These are phyloP conservation scores for Trifolium pratense DNA, from an alignment of 306 rosid species.

Conservation along the genomic window DNA sequence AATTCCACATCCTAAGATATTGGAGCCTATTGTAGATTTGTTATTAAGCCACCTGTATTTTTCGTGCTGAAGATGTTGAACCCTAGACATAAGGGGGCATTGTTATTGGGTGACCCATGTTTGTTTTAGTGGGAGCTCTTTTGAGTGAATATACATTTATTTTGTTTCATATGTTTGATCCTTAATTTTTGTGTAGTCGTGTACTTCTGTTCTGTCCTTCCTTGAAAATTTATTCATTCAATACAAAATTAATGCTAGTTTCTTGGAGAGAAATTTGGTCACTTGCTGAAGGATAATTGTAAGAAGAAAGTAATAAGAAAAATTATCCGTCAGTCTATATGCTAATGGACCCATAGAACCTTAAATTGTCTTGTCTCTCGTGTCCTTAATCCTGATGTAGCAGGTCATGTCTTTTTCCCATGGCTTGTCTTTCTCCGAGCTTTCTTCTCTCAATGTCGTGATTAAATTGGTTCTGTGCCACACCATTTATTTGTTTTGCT, in stretches of 20 bases:
- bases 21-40: slow-evolving; percentile 5
- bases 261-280: background rate
- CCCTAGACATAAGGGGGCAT: background rate
- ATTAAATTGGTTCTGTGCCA: slow-evolving; percentile 24
- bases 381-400: slow-evolving; percentile 8
- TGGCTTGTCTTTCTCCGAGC: slow-evolving; percentile 23
- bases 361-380: slow-evolving; percentile 13
- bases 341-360: slow-evolving; percentile 23
- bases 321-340: background rate
- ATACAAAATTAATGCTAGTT: background rate
- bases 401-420: background rate
- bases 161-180: slow-evolving; percentile 3
- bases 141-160: too few species aligned
- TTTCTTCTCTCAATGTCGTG: background rate
- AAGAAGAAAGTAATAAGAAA: background rate
- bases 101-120: slow-evolving; percentile 2
- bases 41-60: background rate
- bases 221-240: slow-evolving; percentile 19
- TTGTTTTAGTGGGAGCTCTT: too few species aligned
- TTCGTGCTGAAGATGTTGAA: background rate
- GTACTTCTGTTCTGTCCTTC: slow-evolving; percentile 9
- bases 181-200: background rate
- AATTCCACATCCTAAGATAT: background rate
- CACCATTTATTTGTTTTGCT: slow-evolving; percentile 3
- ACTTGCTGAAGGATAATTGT: slow-evolving; percentile 12